A percentile compares a stretch with the other conserved stretches of the same genome.
Evolutionary conservation across 2,329 filamentous ascomycete genomes (phyloP).

Genomic region (Leptoxyphium fumago): DNA sequence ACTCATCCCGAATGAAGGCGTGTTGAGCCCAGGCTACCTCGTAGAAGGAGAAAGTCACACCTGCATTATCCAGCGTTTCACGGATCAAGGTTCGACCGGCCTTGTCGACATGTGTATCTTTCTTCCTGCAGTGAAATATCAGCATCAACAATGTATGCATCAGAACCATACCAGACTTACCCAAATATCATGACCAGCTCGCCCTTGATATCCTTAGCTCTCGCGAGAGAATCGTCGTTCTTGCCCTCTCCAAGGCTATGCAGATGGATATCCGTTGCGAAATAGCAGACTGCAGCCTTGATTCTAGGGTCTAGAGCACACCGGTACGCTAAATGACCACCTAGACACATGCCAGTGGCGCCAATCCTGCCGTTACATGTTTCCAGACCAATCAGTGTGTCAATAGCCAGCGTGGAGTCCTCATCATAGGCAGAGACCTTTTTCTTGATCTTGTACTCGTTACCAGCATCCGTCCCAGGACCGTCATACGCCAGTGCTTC

Average conservation of each 20-base stretch:
- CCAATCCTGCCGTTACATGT: constrained; percentile 63
- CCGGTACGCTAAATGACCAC: constrained; percentile 69
- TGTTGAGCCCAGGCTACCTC: constrained; percentile 91
- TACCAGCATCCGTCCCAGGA: constrained; percentile 75
- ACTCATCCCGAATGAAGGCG: constrained; percentile 84
- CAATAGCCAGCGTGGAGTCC: constrained; percentile 31
- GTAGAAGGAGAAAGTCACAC: constrained; percentile 64
- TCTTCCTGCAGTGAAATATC: constrained; percentile 53
- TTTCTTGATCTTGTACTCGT: constrained; percentile 68
- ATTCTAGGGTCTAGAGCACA: constrained; percentile 63
- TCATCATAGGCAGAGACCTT: constrained; percentile 72
- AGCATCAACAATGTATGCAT: neutral
- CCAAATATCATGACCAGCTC: constrained; percentile 55
- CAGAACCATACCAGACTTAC: constrained; percentile 3
- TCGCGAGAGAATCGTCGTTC: constrained; percentile 45
- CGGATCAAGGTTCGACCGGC: constrained; percentile 72
- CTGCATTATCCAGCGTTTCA: constrained; percentile 62
- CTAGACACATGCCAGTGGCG: constrained; percentile 80
- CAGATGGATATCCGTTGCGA: constrained; percentile 81
- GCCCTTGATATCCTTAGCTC: constrained; percentile 54
- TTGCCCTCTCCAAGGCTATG: constrained; percentile 57
- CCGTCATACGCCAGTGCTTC: constrained; percentile 75
- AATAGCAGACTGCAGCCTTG: constrained; percentile 68
- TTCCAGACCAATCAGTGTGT: constrained; percentile 24
- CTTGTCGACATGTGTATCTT: constrained; percentile 78